Evolutionary conservation across 2,329 filamentous ascomycete genomes (phyloP).

Genomic region (Endoconidiophora polonica): DNA sequence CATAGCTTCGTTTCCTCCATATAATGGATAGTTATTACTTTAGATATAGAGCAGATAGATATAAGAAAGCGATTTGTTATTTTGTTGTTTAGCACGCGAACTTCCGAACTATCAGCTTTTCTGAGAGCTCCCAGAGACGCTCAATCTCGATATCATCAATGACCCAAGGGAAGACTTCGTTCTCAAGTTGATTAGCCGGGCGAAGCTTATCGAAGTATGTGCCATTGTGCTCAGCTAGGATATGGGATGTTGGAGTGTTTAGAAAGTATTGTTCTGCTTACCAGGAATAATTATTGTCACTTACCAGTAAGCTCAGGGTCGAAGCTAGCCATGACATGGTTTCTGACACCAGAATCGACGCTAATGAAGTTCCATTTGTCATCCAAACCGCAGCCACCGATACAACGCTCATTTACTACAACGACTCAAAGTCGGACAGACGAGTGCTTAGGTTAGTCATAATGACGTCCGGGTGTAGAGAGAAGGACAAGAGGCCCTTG

Average conservation of each 20-base stretch:
- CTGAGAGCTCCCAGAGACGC: slow-evolving; percentile 14
- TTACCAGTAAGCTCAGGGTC: background rate
- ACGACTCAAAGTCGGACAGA: background rate
- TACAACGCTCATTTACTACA: background rate
- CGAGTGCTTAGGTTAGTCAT: slow-evolving; percentile 11
- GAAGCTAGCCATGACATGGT: slow-evolving; percentile 1
- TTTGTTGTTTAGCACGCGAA: slow-evolving; percentile 1
- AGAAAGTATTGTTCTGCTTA: background rate
- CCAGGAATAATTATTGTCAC: background rate
- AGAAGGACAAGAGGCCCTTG: slow-evolving; percentile 8
- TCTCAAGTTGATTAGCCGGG: background rate
- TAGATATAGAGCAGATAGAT: background rate
- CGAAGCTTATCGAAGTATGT: background rate
- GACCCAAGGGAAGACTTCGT: slow-evolving; percentile 6
- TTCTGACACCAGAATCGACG: background rate
- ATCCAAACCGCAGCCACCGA: background rate
- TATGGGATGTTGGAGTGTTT: too few species aligned
- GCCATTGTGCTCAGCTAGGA: background rate
- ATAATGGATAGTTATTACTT: background rate
- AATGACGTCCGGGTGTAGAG: slow-evolving; percentile 15
- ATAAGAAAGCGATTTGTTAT: background rate
- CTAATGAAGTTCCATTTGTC: background rate
- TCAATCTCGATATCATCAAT: slow-evolving; percentile 11
- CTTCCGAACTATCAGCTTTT: slow-evolving; percentile 11
- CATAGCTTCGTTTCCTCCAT: background rate